These are phyloP conservation scores for Priceomyces carsonii DNA, from an alignment of 805 yeast species.

Conservation along the genomic window DNA sequence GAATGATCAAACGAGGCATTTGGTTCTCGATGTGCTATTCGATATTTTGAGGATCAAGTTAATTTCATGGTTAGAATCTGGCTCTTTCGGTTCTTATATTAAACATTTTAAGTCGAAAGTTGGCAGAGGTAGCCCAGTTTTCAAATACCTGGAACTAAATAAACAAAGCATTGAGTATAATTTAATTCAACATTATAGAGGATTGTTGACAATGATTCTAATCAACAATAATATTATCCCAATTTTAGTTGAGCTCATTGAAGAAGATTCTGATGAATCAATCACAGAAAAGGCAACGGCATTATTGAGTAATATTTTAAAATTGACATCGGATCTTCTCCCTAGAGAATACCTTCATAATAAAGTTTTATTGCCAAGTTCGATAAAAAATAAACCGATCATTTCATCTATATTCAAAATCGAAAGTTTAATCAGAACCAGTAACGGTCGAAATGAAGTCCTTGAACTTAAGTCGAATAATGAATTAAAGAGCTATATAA, in stretches of 20 bases:
- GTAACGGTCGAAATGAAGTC: constrained; percentile 36
- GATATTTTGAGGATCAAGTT: constrained; percentile 64
- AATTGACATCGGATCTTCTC: constrained; percentile 52
- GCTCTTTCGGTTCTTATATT: constrained; percentile 22
- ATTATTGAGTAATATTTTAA: constrained; percentile 62
- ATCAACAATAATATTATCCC: constrained; percentile 51
- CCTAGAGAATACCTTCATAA: constrained; percentile 45
- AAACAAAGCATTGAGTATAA: constrained; percentile 11
- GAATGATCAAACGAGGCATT: constrained; percentile 56
- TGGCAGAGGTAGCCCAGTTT: constrained; percentile 6
- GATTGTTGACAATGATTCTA: constrained; percentile 58
- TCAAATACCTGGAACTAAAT: constrained; percentile 13
- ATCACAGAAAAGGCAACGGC: constrained; percentile 60
- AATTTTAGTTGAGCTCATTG: constrained; percentile 44
- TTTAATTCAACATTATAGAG: constrained; percentile 62
- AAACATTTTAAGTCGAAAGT: constrained; percentile 8
- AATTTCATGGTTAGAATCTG: constrained; percentile 49
- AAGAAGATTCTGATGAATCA: constrained; percentile 43
- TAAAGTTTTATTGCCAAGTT: constrained; percentile 16
- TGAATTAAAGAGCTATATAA: constrained; percentile 22
- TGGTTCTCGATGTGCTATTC: constrained; percentile 68
- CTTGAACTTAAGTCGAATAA: constrained; percentile 11
- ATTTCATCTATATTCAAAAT: constrained; percentile 47
- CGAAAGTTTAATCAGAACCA: constrained; percentile 42
- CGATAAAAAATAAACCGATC: constrained; percentile 16